Evolutionary conservation across 495 filamentous ascomycete species (phyloP).

Genomic region (Tuber melanosporum): DNA sequence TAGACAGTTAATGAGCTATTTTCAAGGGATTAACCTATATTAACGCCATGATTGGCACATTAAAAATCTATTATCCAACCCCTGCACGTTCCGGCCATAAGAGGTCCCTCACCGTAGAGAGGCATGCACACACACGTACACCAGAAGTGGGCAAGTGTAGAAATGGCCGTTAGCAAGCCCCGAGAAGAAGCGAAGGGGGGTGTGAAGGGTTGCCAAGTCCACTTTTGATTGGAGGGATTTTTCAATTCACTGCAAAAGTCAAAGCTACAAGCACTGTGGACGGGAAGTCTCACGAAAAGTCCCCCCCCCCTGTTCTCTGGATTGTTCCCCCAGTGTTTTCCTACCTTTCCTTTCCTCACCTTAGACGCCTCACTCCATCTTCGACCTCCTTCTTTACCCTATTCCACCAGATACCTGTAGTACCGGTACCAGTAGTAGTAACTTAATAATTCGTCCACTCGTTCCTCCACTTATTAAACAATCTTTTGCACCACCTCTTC

Average conservation of each 20-base stretch:
- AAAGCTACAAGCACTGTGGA: not conserved
- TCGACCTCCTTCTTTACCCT: conserved; percentile 22
- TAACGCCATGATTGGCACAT: no score
- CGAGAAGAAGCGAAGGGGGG: not conserved
- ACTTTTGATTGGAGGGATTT: not conserved
- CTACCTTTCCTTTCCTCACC: conserved; percentile 2
- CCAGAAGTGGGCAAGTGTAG: not conserved
- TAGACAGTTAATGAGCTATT: no score
- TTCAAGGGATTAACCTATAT: no score
- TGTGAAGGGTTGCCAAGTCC: not conserved
- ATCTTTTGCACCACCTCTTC: conserved; percentile 11
- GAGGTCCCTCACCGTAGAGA: no score
- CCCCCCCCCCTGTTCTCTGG: conserved; percentile 9
- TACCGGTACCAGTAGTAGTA: not conserved
- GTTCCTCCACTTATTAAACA: not conserved
- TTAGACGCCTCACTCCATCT: conserved; percentile 8
- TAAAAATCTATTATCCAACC: no score
- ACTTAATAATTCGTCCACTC: conserved; percentile 1
- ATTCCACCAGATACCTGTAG: conserved; percentile 7
- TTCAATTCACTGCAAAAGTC: not conserved
- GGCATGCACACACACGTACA: not conserved
- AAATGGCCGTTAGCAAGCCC: not conserved
- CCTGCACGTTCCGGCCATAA: no score
- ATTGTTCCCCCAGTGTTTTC: not conserved
- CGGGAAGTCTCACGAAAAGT: conserved; percentile 20